Percentiles rank a stretch among this genome's conserved stretches.
phyloP scores from a whole-genome alignment of 108 stramenopile genomes.

The Cyclotella sp. region DNA sequence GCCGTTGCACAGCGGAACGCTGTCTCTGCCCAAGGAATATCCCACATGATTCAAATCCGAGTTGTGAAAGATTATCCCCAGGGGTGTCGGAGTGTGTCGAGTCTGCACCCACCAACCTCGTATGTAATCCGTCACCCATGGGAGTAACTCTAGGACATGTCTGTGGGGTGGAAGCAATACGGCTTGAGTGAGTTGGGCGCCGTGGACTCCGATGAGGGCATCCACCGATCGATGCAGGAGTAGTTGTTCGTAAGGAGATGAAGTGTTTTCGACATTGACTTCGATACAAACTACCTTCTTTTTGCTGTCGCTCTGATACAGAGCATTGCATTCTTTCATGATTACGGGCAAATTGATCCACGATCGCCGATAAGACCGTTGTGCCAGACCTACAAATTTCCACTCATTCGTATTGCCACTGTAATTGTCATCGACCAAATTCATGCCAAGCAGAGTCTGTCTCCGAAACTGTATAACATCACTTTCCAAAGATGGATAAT shows the following conservation, averaged over 20 bases:
- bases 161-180: conserved; percentile 52
- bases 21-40: conserved; percentile 38
- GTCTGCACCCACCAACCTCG: conserved; percentile 50
- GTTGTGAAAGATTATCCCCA: conserved; percentile 60
- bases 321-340: conserved; percentile 40
- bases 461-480: conserved; percentile 29
- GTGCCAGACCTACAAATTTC: conserved; percentile 36
- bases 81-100: conserved; percentile 48
- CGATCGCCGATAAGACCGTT: conserved; percentile 28
- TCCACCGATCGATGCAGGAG: conserved; percentile 60
- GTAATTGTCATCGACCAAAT: conserved; percentile 20
- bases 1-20: conserved; percentile 42
- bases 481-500: conserved; percentile 28
- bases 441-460: conserved; percentile 10
- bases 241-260: conserved; percentile 49
- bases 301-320: not conserved
- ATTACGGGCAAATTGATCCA: conserved; percentile 42
- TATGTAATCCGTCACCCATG: conserved; percentile 56
- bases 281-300: conserved; percentile 51
- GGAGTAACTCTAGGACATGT: conserved; percentile 58
- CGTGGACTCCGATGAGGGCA: conserved; percentile 65
- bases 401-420: conserved; percentile 37
- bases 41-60: conserved; percentile 61
- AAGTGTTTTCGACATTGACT: conserved; percentile 60
- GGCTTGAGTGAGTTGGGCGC: conserved; percentile 64